These are phyloP conservation scores for Xylariaceae sp. DNA, from an alignment of 2,329 filamentous ascomycete species.

Conservation along the genomic window DNA sequence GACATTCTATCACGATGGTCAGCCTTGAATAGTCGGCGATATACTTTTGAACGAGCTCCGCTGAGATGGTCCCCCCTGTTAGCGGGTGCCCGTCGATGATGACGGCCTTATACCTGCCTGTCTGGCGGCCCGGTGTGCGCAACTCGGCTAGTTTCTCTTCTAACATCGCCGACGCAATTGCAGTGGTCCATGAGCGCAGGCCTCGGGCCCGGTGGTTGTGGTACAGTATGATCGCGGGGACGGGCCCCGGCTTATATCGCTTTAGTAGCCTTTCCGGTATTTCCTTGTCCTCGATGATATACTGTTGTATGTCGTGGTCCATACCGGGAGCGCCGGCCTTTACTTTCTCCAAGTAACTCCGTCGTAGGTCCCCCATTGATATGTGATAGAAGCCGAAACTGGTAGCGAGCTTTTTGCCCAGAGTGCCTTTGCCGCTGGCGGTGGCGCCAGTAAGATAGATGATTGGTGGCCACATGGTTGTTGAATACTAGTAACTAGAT, in stretches of 20 bases:
- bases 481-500: neutral
- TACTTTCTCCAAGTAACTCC: neutral
- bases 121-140: neutral
- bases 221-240: neutral
- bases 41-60: neutral
- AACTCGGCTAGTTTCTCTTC: neutral
- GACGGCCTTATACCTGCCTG: neutral
- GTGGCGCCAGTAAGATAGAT: slow-evolving; percentile 17
- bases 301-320: neutral
- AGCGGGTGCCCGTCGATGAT: slow-evolving; percentile 12
- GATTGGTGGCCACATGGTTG: slow-evolving; percentile 11
- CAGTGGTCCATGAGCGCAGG: neutral
- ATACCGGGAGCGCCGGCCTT: neutral
- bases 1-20: slow-evolving; percentile 9
- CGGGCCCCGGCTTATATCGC: neutral
- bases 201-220: neutral
- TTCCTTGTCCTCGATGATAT: neutral
- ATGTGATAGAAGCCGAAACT: slow-evolving; percentile 17
- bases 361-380: slow-evolving; percentile 10
- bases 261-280: neutral
- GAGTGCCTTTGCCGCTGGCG: slow-evolving; percentile 13
- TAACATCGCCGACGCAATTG: slow-evolving; percentile 3
- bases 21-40: neutral
- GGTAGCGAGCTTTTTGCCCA: slow-evolving; percentile 11
- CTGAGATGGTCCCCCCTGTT: neutral